Conservation (phyloP, 2,329 filamentous ascomycete species). For the Xylaria sp. region DNA sequence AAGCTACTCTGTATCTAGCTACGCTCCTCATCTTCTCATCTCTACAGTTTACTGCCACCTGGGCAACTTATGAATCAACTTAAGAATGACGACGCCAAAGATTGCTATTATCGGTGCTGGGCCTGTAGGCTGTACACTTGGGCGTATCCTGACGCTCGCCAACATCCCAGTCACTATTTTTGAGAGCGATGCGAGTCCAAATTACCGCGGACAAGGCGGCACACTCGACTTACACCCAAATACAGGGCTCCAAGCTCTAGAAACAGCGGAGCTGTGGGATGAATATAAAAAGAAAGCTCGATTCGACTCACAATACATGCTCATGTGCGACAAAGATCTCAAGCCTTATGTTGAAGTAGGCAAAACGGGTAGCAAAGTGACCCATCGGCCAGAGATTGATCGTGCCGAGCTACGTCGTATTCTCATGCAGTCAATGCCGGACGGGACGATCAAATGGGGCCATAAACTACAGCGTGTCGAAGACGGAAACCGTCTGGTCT, state of each 20-base stretch:
- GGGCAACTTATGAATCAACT: neutral
- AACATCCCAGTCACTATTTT: constrained; percentile 61
- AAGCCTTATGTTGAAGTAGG: neutral
- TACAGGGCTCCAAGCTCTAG: constrained; percentile 58
- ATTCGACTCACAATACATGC: constrained; percentile 52
- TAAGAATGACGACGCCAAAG: constrained; percentile 31
- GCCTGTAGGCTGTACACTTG: constrained; percentile 61
- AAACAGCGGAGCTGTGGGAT: constrained; percentile 57
- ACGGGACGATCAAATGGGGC: neutral
- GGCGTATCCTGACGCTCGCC: constrained; percentile 62
- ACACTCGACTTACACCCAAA: constrained; percentile 65
- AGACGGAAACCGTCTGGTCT: neutral
- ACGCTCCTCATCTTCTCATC: neutral
- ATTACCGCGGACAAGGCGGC: constrained; percentile 62
- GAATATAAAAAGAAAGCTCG: constrained; percentile 62
- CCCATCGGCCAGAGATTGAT: neutral
- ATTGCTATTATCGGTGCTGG: constrained; percentile 63
- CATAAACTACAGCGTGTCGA: neutral
- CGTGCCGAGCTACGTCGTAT: neutral
- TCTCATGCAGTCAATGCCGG: neutral
- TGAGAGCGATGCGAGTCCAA: constrained; percentile 58
- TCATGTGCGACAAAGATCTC: constrained; percentile 7
- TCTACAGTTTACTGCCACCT: constrained; percentile 20
- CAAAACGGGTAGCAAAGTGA: neutral
- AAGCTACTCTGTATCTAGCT: neutral